phyloP scores from a whole-genome alignment of 2,329 filamentous ascomycete genomes.

The Beauveria australis region DNA sequence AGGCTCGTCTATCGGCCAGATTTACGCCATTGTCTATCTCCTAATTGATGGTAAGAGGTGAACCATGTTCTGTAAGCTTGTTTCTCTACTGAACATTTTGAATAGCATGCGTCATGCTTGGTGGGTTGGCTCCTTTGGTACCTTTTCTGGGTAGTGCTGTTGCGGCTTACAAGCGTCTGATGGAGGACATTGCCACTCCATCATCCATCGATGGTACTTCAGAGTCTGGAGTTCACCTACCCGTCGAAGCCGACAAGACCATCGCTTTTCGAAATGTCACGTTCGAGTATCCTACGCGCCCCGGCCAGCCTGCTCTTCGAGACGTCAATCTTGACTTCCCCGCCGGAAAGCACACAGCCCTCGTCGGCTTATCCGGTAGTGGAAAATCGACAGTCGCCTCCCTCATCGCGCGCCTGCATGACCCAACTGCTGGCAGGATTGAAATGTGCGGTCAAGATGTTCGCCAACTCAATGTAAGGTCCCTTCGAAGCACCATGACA shows the following conservation, averaged over 20 bases:
- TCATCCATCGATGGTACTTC: conserved; percentile 30
- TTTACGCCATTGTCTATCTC: conserved; percentile 47
- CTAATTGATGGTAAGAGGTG: conserved; percentile 34
- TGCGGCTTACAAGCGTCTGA: conserved; percentile 44
- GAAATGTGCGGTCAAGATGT: conserved; percentile 28
- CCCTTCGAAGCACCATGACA: conserved; percentile 23
- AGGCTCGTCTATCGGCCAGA: conserved; percentile 34
- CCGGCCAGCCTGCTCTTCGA: conserved; percentile 26
- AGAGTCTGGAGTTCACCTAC: conserved; percentile 29
- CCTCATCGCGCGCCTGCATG: conserved; percentile 35
- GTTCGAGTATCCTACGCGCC: conserved; percentile 28
- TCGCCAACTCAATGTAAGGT: conserved; percentile 26
- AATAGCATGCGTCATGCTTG: conserved; percentile 46
- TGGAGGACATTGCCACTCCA: conserved; percentile 41
- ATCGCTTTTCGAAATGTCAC: conserved; percentile 29
- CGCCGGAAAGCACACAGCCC: conserved; percentile 34
- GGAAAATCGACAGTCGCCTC: conserved; percentile 38
- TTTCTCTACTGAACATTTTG: background rate
- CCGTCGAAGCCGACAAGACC: conserved; percentile 12
- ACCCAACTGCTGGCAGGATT: conserved; percentile 31
- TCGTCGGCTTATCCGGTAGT: conserved; percentile 42
- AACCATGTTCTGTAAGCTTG: background rate
- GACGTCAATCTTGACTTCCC: conserved; percentile 26
- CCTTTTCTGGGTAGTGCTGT: conserved; percentile 47
- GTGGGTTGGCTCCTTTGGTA: conserved; percentile 48